These are phyloP conservation scores for Phytophthora europaea DNA, from an alignment of 352 stramenopile genomes.

Conservation along the genomic window DNA sequence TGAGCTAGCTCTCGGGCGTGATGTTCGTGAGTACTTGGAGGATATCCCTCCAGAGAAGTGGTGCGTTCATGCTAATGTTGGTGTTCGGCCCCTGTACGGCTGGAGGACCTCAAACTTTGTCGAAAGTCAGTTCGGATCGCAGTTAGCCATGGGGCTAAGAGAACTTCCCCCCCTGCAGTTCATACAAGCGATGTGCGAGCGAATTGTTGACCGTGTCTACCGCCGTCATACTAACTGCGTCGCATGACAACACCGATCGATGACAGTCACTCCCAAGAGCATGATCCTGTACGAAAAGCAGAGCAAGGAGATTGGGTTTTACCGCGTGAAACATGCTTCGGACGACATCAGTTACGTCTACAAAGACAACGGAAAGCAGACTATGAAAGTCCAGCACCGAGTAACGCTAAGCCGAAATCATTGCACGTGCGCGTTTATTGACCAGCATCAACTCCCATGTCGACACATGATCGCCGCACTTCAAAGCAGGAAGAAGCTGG, in stretches of 20 bases:
- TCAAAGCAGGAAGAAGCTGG: neutral
- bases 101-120: conserved; percentile 23
- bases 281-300: neutral
- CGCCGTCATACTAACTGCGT: neutral
- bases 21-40: neutral
- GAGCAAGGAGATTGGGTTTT: neutral
- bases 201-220: conserved; percentile 1
- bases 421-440: neutral
- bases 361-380: neutral
- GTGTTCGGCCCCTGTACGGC: conserved; percentile 5
- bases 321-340: neutral
- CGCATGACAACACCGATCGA: neutral
- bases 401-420: neutral
- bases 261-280: neutral
- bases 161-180: conserved; percentile 3
- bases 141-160: conserved; percentile 1
- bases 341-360: neutral
- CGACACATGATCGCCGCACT: neutral
- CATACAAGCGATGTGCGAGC: conserved; percentile 11
- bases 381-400: neutral
- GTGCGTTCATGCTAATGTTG: neutral
- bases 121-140: conserved; percentile 1
- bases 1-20: neutral
- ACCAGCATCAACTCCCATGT: neutral
- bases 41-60: neutral